phyloP scores from a whole-genome alignment of 75 land plant genomes.

The Larix kaempferi region DNA sequence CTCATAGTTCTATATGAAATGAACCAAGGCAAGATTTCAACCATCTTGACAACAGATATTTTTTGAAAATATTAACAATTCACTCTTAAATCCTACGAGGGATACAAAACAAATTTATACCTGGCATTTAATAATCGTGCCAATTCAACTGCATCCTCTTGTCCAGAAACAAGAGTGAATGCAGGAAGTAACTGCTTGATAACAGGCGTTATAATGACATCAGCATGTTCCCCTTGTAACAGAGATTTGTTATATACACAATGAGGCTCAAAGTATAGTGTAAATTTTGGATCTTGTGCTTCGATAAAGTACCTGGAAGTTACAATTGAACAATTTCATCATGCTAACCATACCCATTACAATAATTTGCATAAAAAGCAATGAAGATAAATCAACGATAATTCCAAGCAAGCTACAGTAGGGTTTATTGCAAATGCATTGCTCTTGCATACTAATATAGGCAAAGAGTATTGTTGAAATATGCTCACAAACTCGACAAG shows the following conservation, averaged over 20 bases:
- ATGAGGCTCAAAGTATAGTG: slow-evolving; percentile 87
- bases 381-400: background rate
- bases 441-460: background rate
- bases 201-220: slow-evolving; percentile 93
- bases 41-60: background rate
- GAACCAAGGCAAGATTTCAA: background rate
- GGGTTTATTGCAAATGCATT: background rate
- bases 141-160: slow-evolving; percentile 86
- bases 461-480: background rate
- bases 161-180: slow-evolving; percentile 88
- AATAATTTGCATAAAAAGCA: background rate
- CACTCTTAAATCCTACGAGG: background rate
- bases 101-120: slow-evolving; percentile 26
- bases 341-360: background rate
- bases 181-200: slow-evolving; percentile 78
- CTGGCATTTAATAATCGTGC: slow-evolving; percentile 73
- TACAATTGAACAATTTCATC: background rate
- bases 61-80: background rate
- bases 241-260: slow-evolving; percentile 56
- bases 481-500: background rate
- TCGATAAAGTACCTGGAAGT: slow-evolving; percentile 69
- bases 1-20: background rate
- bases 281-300: slow-evolving; percentile 35
- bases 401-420: background rate
- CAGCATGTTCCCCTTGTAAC: slow-evolving; percentile 56